These are phyloP conservation scores for Volvariella surrecta DNA, from an alignment of 1,284 basidiomycete species.

Conservation along the genomic window DNA sequence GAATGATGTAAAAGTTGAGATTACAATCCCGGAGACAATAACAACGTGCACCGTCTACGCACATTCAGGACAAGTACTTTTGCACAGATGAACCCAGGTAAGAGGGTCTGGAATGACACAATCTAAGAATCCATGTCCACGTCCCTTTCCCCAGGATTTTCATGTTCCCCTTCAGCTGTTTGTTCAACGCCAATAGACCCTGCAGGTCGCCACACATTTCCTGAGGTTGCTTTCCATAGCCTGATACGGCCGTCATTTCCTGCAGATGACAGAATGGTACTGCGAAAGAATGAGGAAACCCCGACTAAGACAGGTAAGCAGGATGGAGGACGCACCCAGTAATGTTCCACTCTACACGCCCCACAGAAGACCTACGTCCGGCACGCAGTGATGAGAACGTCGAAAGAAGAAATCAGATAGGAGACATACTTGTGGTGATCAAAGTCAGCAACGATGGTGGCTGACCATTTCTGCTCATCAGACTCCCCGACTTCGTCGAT, in stretches of 20 bases:
- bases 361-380: slow-evolving; percentile 47
- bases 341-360: slow-evolving; percentile 80
- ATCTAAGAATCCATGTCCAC: slow-evolving; percentile 28
- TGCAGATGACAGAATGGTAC: slow-evolving; percentile 81
- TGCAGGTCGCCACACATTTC: slow-evolving; percentile 69
- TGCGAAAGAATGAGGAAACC: slow-evolving; percentile 18
- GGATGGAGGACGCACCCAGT: slow-evolving; percentile 55
- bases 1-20: no score
- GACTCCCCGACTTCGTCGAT: slow-evolving; percentile 28
- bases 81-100: no score
- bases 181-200: slow-evolving; percentile 75
- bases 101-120: no score
- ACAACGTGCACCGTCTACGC: no score
- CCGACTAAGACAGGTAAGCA: neutral
- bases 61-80: no score
- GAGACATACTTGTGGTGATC: slow-evolving; percentile 64
- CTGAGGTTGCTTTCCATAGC: slow-evolving; percentile 79
- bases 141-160: slow-evolving; percentile 17
- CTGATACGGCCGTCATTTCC: slow-evolving; percentile 86
- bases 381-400: neutral
- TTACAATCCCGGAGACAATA: no score
- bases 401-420: slow-evolving; percentile 2
- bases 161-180: slow-evolving; percentile 43
- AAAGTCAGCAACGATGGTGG: slow-evolving; percentile 74
- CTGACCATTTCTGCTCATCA: slow-evolving; percentile 58